Base-by-base conservation (phyloP, 129 eudicot genomes). In the Logfia minima region DNA sequence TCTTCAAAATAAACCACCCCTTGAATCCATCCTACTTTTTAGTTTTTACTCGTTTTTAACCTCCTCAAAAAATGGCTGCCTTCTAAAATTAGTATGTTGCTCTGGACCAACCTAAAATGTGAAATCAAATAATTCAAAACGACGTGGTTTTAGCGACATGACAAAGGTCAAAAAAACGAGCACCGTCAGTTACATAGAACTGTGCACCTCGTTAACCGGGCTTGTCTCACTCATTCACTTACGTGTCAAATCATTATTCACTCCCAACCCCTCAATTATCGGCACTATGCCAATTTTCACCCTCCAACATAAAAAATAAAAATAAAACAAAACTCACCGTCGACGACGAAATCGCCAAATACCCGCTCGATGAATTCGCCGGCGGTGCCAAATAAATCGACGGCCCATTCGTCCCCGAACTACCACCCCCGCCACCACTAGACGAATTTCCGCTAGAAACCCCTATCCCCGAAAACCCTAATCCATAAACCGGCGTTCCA, bases 281-380 rank as follows among this genome's bases (percentile, higher is more conserved):
- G 48, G 32, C 14, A 79, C 24, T 24, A 64, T 79, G 34, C 73
- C 73, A 64, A 21, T 31, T 11, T 18, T 24, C 48, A 41, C 45
- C 37, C 71, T 14, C 1, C 13, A 60, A 37, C 31, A 21, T 26
- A 34, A 5, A 34, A 66, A 4, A 60, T 18, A 13, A 21, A 34
- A 3, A 5, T 4, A 3, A 17, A 24, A 39, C 48, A 41, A 9
- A 24, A 85, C 98, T 87, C 59, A 91, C 98, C 88, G 87, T 69
- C 62, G 83, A 83, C 28, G 89, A 85, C 63, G 92, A 84, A 43
- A 93, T 91, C 5, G 98, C 85, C 73, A 93, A 74, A 43, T 93
- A 93, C 1, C 98, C 98, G n/a, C 79, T 68, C 2, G 97, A 86
- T 14, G 96, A 85, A 35, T 85, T 78, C n/a, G 77, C 86, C 70